Percentiles rank a stretch among this genome's conserved stretches.
phyloP scores from a whole-genome alignment of 2,329 filamentous ascomycete genomes.

The Paraconiothyrium sp. region DNA sequence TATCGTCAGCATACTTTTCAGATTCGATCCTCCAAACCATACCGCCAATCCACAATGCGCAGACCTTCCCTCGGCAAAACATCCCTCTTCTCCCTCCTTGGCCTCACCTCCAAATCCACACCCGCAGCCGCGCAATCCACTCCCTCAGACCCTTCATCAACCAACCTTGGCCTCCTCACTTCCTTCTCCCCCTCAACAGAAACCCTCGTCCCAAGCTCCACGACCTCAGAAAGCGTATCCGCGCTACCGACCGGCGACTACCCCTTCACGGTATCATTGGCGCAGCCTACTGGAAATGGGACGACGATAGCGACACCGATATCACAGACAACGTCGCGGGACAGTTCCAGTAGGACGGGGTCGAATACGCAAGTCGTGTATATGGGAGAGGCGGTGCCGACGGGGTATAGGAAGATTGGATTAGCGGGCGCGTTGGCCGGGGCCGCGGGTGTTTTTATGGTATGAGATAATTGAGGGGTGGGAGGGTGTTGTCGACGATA shows the following conservation, averaged over 20 bases:
- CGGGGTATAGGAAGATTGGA: conserved; percentile 22
- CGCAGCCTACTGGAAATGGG: conserved; percentile 6
- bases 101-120: conserved; percentile 12
- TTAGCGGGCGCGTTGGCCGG: conserved; percentile 23
- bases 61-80: conserved; percentile 11
- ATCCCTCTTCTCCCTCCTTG: conserved; percentile 22
- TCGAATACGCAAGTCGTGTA: conserved; percentile 13
- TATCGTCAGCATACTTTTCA: background rate
- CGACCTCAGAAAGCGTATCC: background rate
- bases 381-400: conserved; percentile 13
- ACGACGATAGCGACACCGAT: conserved; percentile 8
- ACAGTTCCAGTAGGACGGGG: background rate
- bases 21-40: background rate
- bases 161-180: background rate
- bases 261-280: conserved; percentile 1
- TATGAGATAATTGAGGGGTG: background rate
- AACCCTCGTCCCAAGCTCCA: conserved; percentile 5
- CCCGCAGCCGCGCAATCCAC: conserved; percentile 14
- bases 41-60: conserved; percentile 13
- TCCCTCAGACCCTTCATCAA: background rate
- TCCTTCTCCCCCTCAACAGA: conserved; percentile 13
- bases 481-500: background rate
- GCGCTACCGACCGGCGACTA: background rate
- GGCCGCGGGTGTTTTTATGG: conserved; percentile 22
- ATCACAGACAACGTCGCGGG: background rate